Evolutionary conservation across 768 basidiomycete genomes (phyloP).

Genomic region (Boletus bicolor): DNA sequence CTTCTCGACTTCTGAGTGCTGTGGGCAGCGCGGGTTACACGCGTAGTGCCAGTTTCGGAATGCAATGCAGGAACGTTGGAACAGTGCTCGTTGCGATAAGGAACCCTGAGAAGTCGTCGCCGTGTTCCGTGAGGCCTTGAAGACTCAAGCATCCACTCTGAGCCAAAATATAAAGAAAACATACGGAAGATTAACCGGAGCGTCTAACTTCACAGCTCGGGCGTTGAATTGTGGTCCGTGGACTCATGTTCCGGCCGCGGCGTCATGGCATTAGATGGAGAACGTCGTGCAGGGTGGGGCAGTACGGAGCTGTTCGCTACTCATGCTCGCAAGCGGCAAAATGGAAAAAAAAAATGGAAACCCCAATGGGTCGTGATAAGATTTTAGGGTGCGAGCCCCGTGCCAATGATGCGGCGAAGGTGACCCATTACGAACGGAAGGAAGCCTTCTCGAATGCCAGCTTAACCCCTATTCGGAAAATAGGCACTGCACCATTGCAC

Average conservation of each 20-base stretch:
- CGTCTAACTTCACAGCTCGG: neutral
- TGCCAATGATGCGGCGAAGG: neutral
- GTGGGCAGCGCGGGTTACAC: conserved; percentile 4
- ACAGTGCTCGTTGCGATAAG: neutral
- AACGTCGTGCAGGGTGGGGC: neutral
- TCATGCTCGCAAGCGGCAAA: neutral
- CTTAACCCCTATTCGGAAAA: neutral
- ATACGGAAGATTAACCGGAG: neutral
- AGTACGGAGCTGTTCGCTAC: neutral
- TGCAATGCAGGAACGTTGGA: conserved; percentile 6
- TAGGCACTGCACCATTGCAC: neutral
- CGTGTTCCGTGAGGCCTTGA: neutral
- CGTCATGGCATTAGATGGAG: too few species aligned
- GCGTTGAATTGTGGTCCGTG: too few species aligned
- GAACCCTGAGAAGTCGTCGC: neutral
- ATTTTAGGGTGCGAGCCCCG: neutral
- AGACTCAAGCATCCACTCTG: neutral
- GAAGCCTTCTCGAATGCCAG: neutral
- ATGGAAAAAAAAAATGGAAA: conserved; percentile 11
- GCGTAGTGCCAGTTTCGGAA: neutral
- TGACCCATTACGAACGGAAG: neutral
- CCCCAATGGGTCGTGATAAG: neutral
- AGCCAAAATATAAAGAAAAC: neutral
- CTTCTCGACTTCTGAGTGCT: conserved; percentile 23
- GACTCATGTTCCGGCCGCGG: neutral